Evolutionary conservation across 192 early-diverging fungal species (phyloP).

Genomic region (Podila minutissima): DNA sequence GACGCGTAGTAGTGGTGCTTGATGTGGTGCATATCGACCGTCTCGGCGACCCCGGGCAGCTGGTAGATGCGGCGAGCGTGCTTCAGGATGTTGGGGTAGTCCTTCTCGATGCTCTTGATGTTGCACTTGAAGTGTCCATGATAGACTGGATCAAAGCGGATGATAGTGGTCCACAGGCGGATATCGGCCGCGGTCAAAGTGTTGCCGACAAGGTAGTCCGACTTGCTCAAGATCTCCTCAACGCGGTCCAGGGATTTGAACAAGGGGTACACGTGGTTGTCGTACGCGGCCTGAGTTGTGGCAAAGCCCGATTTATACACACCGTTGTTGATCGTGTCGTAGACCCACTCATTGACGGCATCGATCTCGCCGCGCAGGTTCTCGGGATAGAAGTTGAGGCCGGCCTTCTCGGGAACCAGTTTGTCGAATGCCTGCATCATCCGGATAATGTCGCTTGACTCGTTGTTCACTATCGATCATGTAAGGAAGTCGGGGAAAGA

Average conservation of each 20-base stretch:
- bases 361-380: constrained; percentile 82
- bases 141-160: constrained; percentile 96
- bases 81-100: constrained; percentile 88
- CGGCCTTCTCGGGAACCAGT: constrained; percentile 68
- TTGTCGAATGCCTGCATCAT: constrained; percentile 97
- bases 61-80: constrained; percentile 89
- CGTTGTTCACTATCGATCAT: constrained; percentile 82
- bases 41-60: constrained; percentile 78
- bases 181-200: constrained; percentile 95
- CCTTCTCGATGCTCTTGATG: constrained; percentile 82
- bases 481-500: neutral
- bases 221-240: constrained; percentile 79
- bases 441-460: constrained; percentile 91
- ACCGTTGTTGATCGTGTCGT: constrained; percentile 95
- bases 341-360: constrained; percentile 89
- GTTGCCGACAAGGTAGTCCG: constrained; percentile 81
- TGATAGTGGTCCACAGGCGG: constrained; percentile 92
- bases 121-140: constrained; percentile 97
- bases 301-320: constrained; percentile 97
- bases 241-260: constrained; percentile 85
- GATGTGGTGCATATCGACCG: constrained; percentile 96
- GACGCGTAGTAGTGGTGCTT: constrained; percentile 93
- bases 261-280: constrained; percentile 73
- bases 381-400: constrained; percentile 84
- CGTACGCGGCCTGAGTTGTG: constrained; percentile 86